A percentile compares a stretch with the other conserved stretches of the same genome.
phyloP scores from a whole-genome alignment of 1,284 basidiomycete genomes.

The Trichosporon sp. region DNA sequence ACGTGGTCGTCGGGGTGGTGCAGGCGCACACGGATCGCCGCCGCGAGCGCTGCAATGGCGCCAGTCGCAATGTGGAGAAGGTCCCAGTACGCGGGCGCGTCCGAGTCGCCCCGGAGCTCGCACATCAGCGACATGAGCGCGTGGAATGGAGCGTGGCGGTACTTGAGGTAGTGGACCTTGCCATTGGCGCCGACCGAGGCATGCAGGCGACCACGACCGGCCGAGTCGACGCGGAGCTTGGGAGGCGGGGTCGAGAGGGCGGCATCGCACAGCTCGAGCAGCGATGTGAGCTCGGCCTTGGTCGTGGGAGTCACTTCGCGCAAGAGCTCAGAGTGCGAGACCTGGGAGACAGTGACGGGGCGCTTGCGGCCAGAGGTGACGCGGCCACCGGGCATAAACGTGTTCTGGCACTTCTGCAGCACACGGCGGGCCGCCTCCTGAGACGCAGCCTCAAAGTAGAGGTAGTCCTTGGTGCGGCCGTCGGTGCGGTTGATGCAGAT shows the following conservation, averaged over 20 bases:
- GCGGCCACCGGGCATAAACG: constrained; percentile 38
- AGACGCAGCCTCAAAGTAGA: constrained; percentile 45
- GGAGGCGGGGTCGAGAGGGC: constrained; percentile 24
- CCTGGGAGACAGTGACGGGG: constrained; percentile 43
- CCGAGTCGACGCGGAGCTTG: constrained; percentile 8
- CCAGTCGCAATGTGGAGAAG: constrained; percentile 22
- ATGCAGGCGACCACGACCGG: constrained; percentile 12
- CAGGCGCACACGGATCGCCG: constrained; percentile 3
- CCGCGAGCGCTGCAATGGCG: constrained; percentile 11
- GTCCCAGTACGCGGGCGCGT: constrained; percentile 41
- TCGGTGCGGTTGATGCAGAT: constrained; percentile 43
- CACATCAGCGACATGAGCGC: constrained; percentile 38
- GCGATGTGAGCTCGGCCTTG: constrained; percentile 31
- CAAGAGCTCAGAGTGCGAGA: constrained; percentile 35
- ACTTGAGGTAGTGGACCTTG: constrained; percentile 40
- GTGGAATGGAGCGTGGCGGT: constrained; percentile 44
- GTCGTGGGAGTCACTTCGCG: constrained; percentile 31
- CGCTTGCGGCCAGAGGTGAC: constrained; percentile 32
- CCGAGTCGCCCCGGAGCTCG: constrained; percentile 28
- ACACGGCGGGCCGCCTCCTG: constrained; percentile 33
- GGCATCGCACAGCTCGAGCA: constrained; percentile 42
- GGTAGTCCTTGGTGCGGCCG: constrained; percentile 46
- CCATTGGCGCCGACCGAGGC: constrained; percentile 23
- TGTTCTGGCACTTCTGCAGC: constrained; percentile 42
- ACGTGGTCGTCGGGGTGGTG: background rate